Conservation (phyloP, 192 early-diverging fungal species). For the Chytriomyces sp. region DNA sequence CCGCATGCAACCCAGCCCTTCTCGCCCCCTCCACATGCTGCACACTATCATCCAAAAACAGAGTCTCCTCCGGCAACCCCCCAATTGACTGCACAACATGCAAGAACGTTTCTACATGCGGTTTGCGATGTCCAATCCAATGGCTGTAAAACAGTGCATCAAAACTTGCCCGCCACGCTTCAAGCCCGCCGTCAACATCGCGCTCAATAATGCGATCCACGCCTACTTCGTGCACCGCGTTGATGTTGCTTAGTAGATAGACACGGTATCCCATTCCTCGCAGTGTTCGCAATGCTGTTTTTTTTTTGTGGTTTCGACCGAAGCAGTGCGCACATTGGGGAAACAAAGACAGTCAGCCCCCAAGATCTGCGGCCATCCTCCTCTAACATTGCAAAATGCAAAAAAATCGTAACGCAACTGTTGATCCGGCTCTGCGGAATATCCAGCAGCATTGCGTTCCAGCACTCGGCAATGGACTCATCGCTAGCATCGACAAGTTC, state of each 20-base stretch:
- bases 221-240: neutral
- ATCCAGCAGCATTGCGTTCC: conserved; percentile 26
- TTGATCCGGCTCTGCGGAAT: neutral
- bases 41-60: conserved; percentile 16
- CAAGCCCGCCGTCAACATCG: conserved; percentile 9
- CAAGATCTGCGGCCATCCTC: too few relatives aligned
- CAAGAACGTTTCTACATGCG: neutral
- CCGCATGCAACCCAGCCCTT: neutral
- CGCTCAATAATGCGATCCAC: conserved; percentile 19
- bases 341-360: too few relatives aligned
- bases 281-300: neutral
- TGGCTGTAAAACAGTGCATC: conserved; percentile 12
- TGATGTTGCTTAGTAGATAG: conserved; percentile 19
- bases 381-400: neutral
- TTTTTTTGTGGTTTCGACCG: neutral
- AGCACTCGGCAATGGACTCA: neutral
- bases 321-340: neutral
- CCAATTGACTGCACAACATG: neutral
- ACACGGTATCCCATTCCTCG: neutral
- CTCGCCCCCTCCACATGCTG: conserved; percentile 15
- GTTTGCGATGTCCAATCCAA: conserved; percentile 6
- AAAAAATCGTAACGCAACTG: neutral
- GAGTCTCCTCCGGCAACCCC: neutral
- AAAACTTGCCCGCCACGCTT: neutral
- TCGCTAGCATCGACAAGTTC: neutral